Percentiles rank a stretch among this genome's conserved stretches.
Evolutionary conservation across 169 alveolate genomes (phyloP).

Genomic region (Haemoproteus tartakovskyi): DNA sequence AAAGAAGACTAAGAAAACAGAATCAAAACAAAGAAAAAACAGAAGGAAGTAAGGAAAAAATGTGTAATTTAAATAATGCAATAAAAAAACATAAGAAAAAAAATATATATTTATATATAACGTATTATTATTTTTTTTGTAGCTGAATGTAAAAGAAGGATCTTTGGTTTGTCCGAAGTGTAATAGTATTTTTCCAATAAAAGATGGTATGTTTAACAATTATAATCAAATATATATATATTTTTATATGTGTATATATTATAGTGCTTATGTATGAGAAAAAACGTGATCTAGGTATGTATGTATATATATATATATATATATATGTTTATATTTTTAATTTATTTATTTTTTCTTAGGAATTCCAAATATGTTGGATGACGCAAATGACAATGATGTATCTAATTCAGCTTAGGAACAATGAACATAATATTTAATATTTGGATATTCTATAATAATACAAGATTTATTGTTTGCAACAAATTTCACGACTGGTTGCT

Average conservation of each 20-base stretch:
- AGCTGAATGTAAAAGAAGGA: conserved; percentile 77
- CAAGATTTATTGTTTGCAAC: conserved; percentile 33
- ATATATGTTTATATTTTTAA: conserved; percentile 1
- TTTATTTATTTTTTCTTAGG: conserved; percentile 5
- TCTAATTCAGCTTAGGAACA: too few relatives aligned
- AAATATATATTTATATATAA: too few relatives aligned
- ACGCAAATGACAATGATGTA: too few relatives aligned
- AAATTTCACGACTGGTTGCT: too few relatives aligned
- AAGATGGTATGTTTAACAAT: conserved; percentile 72
- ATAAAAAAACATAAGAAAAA: too few relatives aligned
- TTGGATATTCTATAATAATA: conserved; percentile 57
- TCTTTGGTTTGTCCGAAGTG: conserved; percentile 75
- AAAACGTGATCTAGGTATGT: background rate
- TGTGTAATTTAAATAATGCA: too few relatives aligned
- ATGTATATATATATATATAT: background rate
- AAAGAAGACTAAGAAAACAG: too few relatives aligned
- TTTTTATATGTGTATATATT: too few relatives aligned
- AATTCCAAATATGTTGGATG: conserved; percentile 58
- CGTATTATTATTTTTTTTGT: conserved; percentile 18
- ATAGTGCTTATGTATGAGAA: too few relatives aligned
- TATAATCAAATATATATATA: too few relatives aligned
- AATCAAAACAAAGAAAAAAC: too few relatives aligned
- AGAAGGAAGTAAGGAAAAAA: too few relatives aligned
- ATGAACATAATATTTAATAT: conserved; percentile 28
- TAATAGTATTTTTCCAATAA: conserved; percentile 67